These are phyloP conservation scores for Picochlorum costavermella DNA, from an alignment of 139 green algal genomes.

Conservation along the genomic window DNA sequence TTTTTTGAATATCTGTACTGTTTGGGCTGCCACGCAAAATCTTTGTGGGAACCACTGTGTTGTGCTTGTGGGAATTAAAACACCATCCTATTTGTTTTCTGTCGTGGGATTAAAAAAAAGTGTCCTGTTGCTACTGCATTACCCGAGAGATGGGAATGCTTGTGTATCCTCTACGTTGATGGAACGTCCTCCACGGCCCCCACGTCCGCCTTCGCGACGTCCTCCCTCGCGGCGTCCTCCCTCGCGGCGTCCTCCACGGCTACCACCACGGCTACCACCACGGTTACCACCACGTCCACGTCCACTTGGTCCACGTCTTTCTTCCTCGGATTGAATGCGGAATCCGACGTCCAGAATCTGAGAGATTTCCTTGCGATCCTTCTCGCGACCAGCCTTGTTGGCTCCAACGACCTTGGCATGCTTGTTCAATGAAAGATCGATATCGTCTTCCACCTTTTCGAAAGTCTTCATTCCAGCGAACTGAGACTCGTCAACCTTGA, in stretches of 20 bases:
- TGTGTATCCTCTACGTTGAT: constrained; percentile 19
- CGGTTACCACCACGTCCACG: constrained; percentile 11
- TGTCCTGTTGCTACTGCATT: background rate
- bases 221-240: too few species aligned
- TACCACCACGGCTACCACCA: background rate
- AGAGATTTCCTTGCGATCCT: constrained; percentile 37
- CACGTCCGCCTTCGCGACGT: constrained; percentile 3
- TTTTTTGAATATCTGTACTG: too few species aligned
- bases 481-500: constrained; percentile 32
- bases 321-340: constrained; percentile 19
- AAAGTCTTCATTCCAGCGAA: constrained; percentile 41
- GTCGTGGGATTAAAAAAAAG: too few species aligned
- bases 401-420: constrained; percentile 36
- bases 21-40: too few species aligned
- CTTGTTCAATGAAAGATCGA: constrained; percentile 29
- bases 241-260: background rate
- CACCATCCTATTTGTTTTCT: too few species aligned
- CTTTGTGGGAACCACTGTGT: too few species aligned
- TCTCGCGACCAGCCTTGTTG: constrained; percentile 24
- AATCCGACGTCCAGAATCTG: constrained; percentile 30
- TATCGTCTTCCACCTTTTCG: constrained; percentile 28
- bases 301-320: constrained; percentile 7
- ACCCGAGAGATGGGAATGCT: constrained; percentile 28
- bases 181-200: background rate
- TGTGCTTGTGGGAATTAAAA: too few species aligned